Conservation (phyloP, 208 protist genomes). For the Naegleria gruberi region DNA sequence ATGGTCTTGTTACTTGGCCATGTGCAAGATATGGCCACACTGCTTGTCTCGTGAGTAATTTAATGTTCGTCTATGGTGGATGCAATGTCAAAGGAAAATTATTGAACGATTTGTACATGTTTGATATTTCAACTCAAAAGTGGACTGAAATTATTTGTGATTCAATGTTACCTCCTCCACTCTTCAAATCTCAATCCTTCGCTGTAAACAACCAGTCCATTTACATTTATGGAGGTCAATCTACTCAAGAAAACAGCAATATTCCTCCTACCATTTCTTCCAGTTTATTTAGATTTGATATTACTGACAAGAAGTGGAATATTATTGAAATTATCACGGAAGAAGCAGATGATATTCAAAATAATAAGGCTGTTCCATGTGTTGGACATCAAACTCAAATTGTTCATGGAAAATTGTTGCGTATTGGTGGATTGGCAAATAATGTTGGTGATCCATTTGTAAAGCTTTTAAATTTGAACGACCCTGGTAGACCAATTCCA, state of each 20-base stretch:
- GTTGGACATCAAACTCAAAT: neutral
- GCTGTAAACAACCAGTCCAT: neutral
- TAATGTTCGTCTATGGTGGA: neutral
- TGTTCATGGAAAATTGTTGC: neutral
- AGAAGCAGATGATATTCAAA: neutral
- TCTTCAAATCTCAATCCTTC: neutral
- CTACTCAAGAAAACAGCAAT: neutral
- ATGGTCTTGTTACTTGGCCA: neutral
- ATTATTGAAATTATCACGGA: neutral
- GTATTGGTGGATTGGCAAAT: neutral
- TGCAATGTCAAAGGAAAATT: neutral
- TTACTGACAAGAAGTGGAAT: neutral
- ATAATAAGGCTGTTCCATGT: neutral
- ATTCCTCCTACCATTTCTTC: neutral
- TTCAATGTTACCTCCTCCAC: neutral
- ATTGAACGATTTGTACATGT: constrained; percentile 9
- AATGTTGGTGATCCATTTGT: neutral
- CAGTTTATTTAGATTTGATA: neutral
- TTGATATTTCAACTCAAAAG: neutral
- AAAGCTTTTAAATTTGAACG: neutral
- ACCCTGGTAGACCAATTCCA: neutral
- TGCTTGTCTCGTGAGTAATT: neutral
- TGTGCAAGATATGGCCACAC: neutral
- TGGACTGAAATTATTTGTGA: neutral
- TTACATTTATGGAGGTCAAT: neutral